Percentiles rank a stretch among this genome's conserved stretches.
These are phyloP conservation scores for Vanderwaltozyma yarrowii DNA, from an alignment of 805 yeast genomes.

Conservation along the genomic window DNA sequence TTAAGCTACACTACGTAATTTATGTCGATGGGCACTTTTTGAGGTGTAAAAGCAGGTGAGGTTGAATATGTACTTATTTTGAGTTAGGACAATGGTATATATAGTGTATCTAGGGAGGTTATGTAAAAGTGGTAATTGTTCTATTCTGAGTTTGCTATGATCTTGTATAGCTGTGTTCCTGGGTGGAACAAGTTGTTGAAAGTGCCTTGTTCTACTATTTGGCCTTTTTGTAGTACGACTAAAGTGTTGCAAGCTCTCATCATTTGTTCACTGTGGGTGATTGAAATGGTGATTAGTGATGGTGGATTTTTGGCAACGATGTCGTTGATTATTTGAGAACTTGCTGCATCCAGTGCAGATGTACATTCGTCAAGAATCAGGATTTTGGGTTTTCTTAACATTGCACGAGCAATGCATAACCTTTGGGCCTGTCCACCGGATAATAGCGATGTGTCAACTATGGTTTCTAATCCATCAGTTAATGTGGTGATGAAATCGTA, in stretches of 20 bases:
- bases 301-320: constrained; percentile 34
- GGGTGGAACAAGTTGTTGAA: constrained; percentile 21
- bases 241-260: constrained; percentile 48
- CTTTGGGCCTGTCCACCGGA: constrained; percentile 93
- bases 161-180: background rate
- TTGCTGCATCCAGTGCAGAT: constrained; percentile 68
- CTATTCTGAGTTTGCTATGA: background rate
- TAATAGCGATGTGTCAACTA: constrained; percentile 41
- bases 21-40: too few species aligned
- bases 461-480: constrained; percentile 50
- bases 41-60: too few species aligned
- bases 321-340: constrained; percentile 39
- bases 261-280: constrained; percentile 67
- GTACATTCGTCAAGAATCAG: constrained; percentile 79
- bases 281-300: constrained; percentile 43
- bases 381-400: constrained; percentile 57
- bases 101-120: too few species aligned
- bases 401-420: constrained; percentile 72
- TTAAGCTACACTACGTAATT: too few species aligned
- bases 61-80: too few species aligned
- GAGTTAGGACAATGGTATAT: too few species aligned
- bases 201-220: constrained; percentile 36
- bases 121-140: too few species aligned
- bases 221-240: constrained; percentile 41
- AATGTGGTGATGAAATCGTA: constrained; percentile 43